phyloP scores from a whole-genome alignment of 208 protist species.

The Lotmaria passim region DNA sequence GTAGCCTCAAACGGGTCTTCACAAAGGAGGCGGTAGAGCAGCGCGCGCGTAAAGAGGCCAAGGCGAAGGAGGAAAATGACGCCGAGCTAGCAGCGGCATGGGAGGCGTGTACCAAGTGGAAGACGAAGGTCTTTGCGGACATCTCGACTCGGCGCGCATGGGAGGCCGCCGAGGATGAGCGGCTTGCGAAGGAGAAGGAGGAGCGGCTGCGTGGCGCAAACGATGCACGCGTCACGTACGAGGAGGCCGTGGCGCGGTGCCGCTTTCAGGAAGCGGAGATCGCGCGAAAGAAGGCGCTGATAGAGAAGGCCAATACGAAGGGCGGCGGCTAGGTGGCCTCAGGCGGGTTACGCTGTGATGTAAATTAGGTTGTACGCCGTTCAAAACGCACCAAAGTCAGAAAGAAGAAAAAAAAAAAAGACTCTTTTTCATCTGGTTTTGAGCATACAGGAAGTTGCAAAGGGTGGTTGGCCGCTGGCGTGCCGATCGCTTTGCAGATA shows the following conservation, averaged over 20 bases:
- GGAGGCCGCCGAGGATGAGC: constrained; percentile 65
- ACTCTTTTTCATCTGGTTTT: not conserved
- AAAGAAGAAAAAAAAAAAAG: not conserved
- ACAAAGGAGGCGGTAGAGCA: constrained; percentile 70
- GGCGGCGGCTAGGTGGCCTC: constrained; percentile 11
- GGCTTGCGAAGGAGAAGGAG: constrained; percentile 67
- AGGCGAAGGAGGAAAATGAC: constrained; percentile 30
- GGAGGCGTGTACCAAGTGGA: constrained; percentile 29
- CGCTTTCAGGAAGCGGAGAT: constrained; percentile 78
- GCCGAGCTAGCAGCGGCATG: constrained; percentile 36
- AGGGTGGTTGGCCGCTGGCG: no score
- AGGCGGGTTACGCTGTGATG: no score
- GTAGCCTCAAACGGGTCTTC: constrained; percentile 81
- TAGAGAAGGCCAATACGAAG: constrained; percentile 64
- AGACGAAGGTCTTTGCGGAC: constrained; percentile 32
- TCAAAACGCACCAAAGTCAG: no score
- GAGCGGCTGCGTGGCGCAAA: constrained; percentile 71
- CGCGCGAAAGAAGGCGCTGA: constrained; percentile 56
- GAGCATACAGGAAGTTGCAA: no score
- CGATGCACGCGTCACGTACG: constrained; percentile 73
- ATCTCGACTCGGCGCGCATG: constrained; percentile 10
- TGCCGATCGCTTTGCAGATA: no score
- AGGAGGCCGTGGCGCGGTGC: constrained; percentile 69
- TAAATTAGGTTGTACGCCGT: no score
- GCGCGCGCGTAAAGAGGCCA: constrained; percentile 40